Percentiles rank a stretch among this genome's conserved stretches.
phyloP scores from a whole-genome alignment of 805 yeast species.

The Kockiozyma suomiensis region DNA sequence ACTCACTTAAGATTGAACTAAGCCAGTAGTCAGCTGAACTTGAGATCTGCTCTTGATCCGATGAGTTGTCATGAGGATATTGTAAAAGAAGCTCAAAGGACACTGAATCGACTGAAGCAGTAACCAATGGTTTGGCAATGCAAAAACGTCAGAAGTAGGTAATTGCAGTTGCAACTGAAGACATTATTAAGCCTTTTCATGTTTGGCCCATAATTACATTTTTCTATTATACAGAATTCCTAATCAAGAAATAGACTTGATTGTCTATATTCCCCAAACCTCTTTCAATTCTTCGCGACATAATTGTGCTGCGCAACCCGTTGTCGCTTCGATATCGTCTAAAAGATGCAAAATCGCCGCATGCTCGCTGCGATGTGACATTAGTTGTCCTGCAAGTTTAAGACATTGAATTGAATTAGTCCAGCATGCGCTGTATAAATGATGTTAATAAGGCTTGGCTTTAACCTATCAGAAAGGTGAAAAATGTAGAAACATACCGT shows the following conservation, averaged over 20 bases:
- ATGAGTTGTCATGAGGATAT: too few species aligned
- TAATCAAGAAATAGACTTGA: not conserved
- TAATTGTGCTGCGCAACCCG: conserved; percentile 18
- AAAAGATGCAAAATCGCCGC: conserved; percentile 15
- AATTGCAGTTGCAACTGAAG: too few species aligned
- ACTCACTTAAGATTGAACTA: too few species aligned
- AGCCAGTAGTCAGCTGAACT: too few species aligned
- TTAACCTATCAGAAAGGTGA: not conserved
- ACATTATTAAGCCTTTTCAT: too few species aligned
- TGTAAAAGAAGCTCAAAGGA: too few species aligned
- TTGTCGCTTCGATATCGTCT: conserved; percentile 9
- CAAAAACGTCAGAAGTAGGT: too few species aligned
- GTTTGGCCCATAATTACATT: not conserved
- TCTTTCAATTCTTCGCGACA: conserved; percentile 25
- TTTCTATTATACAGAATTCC: not conserved
- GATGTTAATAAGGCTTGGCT: too few species aligned
- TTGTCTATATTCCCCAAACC: conserved; percentile 16
- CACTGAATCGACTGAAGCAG: too few species aligned
- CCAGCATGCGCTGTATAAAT: conserved; percentile 36
- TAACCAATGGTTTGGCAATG: too few species aligned
- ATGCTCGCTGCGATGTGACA: conserved; percentile 41
- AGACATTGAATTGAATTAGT: conserved; percentile 41
- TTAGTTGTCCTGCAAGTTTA: conserved; percentile 40
- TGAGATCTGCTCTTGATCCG: too few species aligned
- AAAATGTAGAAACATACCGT: conserved; percentile 19